Evolutionary conservation across 768 basidiomycete species (phyloP), one percentile per base, ranked within the genome.

Genomic region (Leccinum imitatum): DNA sequence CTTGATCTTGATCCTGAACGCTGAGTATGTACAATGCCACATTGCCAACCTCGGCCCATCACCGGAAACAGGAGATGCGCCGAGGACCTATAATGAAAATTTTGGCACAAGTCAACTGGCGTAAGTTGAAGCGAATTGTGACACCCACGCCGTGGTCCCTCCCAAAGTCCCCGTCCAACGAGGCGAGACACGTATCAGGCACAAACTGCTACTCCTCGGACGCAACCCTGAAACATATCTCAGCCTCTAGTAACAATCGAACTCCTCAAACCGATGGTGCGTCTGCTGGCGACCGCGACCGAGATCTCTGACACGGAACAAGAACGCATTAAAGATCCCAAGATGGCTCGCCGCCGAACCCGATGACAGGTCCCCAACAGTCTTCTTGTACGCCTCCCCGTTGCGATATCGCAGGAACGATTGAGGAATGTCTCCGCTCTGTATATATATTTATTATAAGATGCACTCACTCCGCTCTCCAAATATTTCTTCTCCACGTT

Each of bases 331-430:
- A 48, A 71, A 70, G 39, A 63, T 58, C 1, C 68, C 63, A 75
- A 63, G 25, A 70, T 64, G 55, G 67, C 62, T 31, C 63, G 67
- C 59, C 69, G 65, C 58, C 71, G 68, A 57, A 71, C 64, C 6
- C 65, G 68, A 53, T 69, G 74, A 71, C 68, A 71, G 30, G 62
- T 63, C 6, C 65, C 50, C 60, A 27, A 83, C 69, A 10, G 77
- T 77, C 50, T 78, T 67, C 23, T 67, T 64, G 62, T 84, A 86
- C 13, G 76, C 76, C 9, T 72, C 69, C 63, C 82, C 79, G 59
- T 86, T 86, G 14, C 85, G 75, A 61, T 83, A 86, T n/a, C 84
- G 79, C 0, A 86, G 72, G 62, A 86, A 85, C 14, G 21, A 23
- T 23, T 23, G 21, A 23, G 21, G 21, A 23, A 23, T 23, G 21